These are phyloP conservation scores for Cyberlindnera maclurae DNA, from an alignment of 805 yeast species.

Conservation along the genomic window DNA sequence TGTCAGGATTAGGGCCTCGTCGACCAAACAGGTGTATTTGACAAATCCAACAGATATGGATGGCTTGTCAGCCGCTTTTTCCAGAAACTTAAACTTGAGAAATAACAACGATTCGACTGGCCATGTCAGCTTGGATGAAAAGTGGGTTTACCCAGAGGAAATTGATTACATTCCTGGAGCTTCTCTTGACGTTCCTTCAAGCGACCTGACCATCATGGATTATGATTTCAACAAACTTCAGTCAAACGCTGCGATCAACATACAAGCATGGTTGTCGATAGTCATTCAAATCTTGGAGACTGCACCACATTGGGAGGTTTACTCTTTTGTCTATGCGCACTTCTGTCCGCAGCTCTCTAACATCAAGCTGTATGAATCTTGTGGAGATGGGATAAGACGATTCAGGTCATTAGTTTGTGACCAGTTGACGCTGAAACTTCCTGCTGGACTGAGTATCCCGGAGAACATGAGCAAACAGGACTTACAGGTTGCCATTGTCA, in stretches of 20 bases:
- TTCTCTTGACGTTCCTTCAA: conserved; percentile 34
- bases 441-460: conserved; percentile 35
- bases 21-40: conserved; percentile 39
- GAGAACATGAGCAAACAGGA: conserved; percentile 45
- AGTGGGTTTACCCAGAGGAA: conserved; percentile 60
- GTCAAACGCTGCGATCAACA: conserved; percentile 28
- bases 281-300: conserved; percentile 42
- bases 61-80: conserved; percentile 54
- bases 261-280: conserved; percentile 44
- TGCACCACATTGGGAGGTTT: conserved; percentile 63
- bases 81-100: conserved; percentile 35
- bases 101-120: conserved; percentile 13
- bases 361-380: conserved; percentile 39
- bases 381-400: conserved; percentile 32
- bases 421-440: conserved; percentile 47
- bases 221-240: conserved; percentile 18
- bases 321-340: conserved; percentile 59
- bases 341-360: conserved; percentile 65
- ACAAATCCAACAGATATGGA: conserved; percentile 54
- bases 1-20: conserved; percentile 45
- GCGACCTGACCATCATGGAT: conserved; percentile 15
- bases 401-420: conserved; percentile 47
- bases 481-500: conserved; percentile 56
- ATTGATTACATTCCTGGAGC: conserved; percentile 40
- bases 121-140: conserved; percentile 21